A percentile compares a stretch with the other conserved stretches of the same genome.
Conservation (phyloP, 2,329 filamentous ascomycete species). For the Ceratocystis eucalypticola region DNA sequence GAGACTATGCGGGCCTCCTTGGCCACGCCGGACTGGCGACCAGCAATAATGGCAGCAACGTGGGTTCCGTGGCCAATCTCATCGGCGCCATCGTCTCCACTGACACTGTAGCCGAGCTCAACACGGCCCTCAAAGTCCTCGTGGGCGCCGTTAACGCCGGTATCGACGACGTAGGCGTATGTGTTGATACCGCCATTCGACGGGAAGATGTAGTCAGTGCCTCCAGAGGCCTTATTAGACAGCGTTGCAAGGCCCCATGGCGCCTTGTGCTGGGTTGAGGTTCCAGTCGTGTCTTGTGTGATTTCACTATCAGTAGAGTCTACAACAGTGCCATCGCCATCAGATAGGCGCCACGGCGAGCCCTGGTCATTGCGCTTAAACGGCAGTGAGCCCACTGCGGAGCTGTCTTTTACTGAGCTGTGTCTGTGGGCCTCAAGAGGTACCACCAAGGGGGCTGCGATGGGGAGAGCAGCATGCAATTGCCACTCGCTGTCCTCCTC, state of each 20-base stretch:
- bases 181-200: slow-evolving; percentile 21
- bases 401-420: neutral
- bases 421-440: neutral
- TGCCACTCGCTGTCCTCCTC: slow-evolving; percentile 12
- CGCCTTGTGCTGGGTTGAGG: slow-evolving; percentile 39
- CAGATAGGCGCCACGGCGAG: slow-evolving; percentile 12
- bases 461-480: slow-evolving; percentile 1
- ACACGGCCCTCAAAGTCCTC: slow-evolving; percentile 23
- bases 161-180: slow-evolving; percentile 24
- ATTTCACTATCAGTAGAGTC: slow-evolving; percentile 5
- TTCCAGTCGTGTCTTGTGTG: slow-evolving; percentile 30
- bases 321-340: slow-evolving; percentile 9
- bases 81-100: slow-evolving; percentile 23
- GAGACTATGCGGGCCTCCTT: slow-evolving; percentile 33
- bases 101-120: slow-evolving; percentile 23
- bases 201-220: slow-evolving; percentile 21
- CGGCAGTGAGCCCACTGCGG: neutral
- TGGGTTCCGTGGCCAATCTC: slow-evolving; percentile 33
- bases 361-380: slow-evolving; percentile 11
- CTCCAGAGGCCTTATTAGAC: slow-evolving; percentile 24
- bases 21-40: slow-evolving; percentile 25
- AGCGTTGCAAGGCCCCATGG: slow-evolving; percentile 27
- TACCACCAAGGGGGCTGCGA: neutral
- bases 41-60: slow-evolving; percentile 22
- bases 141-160: slow-evolving; percentile 22